Conservation (phyloP, 2,329 filamentous ascomycete species). For the Penicillium fuscoglaucum region DNA sequence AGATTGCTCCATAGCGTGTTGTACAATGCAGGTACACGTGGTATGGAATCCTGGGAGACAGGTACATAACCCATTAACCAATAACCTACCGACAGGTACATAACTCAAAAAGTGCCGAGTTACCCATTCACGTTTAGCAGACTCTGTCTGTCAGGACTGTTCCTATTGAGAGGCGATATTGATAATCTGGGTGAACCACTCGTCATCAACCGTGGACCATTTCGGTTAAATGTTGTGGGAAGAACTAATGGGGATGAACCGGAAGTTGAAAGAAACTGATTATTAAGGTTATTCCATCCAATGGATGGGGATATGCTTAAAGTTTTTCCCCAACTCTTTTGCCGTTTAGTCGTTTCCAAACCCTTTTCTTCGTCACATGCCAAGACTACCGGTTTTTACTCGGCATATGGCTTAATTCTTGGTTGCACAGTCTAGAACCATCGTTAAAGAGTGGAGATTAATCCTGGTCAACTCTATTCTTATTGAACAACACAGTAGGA, state of each 20-base stretch:
- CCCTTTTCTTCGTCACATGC: neutral
- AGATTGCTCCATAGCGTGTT: neutral
- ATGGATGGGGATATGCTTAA: slow-evolving; percentile 4
- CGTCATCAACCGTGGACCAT: neutral
- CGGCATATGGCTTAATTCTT: neutral
- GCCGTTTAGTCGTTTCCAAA: neutral
- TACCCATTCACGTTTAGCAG: neutral
- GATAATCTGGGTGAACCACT: neutral
- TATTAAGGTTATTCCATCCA: slow-evolving; percentile 2
- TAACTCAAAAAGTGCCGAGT: slow-evolving; percentile 1
- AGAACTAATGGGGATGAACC: neutral
- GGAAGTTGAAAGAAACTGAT: neutral
- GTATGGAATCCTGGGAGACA: neutral
- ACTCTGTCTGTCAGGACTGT: neutral
- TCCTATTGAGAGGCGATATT: slow-evolving; percentile 6
- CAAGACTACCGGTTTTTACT: neutral
- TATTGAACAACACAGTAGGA: neutral
- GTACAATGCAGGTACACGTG: neutral
- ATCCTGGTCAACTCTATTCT: neutral
- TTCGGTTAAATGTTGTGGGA: neutral
- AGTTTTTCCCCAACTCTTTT: neutral
- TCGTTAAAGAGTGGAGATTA: neutral
- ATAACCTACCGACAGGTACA: neutral
- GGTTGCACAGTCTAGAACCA: neutral
- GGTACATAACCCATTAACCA: neutral